Conservation (phyloP, 345 rosid species). For the Euphorbia pulcherrima region DNA sequence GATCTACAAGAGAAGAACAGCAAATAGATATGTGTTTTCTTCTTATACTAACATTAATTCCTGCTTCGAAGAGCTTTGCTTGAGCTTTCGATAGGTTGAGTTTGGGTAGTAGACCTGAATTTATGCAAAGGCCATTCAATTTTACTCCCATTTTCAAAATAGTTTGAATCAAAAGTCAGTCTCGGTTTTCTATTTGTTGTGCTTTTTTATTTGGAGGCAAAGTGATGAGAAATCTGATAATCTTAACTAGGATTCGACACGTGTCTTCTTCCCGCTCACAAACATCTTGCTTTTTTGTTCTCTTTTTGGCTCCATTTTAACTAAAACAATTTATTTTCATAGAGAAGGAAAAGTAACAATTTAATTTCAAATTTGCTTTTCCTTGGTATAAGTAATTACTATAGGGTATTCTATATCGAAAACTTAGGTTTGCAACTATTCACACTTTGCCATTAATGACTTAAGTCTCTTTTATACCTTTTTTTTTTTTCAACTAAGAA, state of each 20-base stretch:
- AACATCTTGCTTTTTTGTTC: background rate
- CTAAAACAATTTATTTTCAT: no score
- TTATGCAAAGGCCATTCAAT: background rate
- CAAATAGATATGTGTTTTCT: background rate
- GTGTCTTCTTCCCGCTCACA: background rate
- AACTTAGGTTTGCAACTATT: no score
- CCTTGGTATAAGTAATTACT: no score
- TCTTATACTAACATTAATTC: background rate
- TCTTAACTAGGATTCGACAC: background rate
- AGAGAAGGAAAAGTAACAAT: no score
- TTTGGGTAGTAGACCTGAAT: background rate
- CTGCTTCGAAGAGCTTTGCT: constrained; percentile 4
- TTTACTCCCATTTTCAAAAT: constrained; percentile 4
- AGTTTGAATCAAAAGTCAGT: no score
- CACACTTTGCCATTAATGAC: no score
- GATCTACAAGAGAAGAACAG: constrained; percentile 28
- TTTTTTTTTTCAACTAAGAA: no score
- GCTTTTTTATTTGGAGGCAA: background rate
- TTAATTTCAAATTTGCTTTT: no score
- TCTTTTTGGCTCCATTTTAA: no score
- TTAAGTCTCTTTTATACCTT: no score
- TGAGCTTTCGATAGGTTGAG: background rate
- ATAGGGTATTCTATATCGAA: no score
- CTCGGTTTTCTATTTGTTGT: no score
- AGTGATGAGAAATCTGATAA: background rate